Conservation (phyloP, 345 rosid genomes). For the Chamaenerion angustifolium region DNA sequence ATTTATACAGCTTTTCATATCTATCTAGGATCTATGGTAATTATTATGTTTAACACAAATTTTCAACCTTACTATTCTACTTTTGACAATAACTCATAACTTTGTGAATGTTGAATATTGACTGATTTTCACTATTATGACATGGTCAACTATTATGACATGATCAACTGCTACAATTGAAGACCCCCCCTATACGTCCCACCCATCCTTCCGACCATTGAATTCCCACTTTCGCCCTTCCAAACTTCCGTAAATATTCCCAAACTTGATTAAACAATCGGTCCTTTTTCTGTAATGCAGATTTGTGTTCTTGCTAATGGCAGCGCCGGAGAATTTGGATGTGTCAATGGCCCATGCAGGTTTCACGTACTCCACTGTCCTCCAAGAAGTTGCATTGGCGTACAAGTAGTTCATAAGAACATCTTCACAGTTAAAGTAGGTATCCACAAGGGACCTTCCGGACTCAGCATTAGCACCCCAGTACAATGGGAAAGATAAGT, state of each 20-base stretch:
- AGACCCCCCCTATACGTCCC: conserved; percentile 54
- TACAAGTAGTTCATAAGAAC: conserved; percentile 68
- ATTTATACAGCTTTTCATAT: too few species aligned
- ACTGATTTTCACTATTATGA: too few species aligned
- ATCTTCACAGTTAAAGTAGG: conserved; percentile 77
- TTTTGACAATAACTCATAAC: too few species aligned
- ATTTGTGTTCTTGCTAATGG: conserved; percentile 69
- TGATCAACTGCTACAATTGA: too few species aligned
- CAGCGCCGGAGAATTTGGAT: conserved; percentile 70
- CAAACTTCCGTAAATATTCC: conserved; percentile 58
- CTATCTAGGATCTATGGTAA: too few species aligned
- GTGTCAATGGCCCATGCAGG: conserved; percentile 82
- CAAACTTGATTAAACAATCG: conserved; percentile 46
- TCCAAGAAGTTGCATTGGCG: conserved; percentile 54
- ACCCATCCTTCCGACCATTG: conserved; percentile 57
- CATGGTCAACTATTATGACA: too few species aligned
- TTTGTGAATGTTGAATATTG: too few species aligned
- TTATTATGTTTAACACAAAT: too few species aligned
- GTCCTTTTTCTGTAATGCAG: conserved; percentile 66
- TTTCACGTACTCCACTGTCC: conserved; percentile 68
- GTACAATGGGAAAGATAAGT: conserved; percentile 50
- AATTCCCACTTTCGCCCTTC: conserved; percentile 45
- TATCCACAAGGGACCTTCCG: conserved; percentile 60
- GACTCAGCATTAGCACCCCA: conserved; percentile 44
- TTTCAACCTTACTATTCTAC: too few species aligned